Evolutionary conservation across 805 yeast genomes (phyloP).

Genomic region (Starmerella bombi): DNA sequence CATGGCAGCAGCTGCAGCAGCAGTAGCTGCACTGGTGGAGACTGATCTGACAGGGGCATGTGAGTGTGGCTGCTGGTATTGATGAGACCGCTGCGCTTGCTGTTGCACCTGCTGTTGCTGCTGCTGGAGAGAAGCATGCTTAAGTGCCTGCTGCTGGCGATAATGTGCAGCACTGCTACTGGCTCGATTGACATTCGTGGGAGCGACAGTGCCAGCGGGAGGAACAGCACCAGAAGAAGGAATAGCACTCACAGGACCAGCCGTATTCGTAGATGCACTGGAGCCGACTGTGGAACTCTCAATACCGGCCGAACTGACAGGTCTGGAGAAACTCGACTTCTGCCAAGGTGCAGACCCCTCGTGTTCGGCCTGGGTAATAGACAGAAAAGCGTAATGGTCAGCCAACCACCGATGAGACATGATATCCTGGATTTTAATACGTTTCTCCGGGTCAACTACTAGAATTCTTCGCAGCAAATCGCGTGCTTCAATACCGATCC

Average conservation of each 20-base stretch:
- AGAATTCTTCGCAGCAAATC: conserved; percentile 71
- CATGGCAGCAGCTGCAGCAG: conserved; percentile 6
- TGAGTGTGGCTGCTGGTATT: not conserved
- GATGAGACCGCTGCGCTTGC: not conserved
- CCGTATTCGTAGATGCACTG: not conserved
- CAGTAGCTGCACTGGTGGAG: not conserved
- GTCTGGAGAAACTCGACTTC: not conserved
- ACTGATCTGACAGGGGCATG: not conserved
- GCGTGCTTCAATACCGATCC: conserved; percentile 77
- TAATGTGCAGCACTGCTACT: not conserved
- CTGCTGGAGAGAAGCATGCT: not conserved
- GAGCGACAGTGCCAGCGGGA: not conserved
- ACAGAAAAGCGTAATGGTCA: conserved; percentile 68
- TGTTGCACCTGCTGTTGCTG: not conserved
- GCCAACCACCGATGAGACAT: conserved; percentile 78
- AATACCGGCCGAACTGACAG: not conserved
- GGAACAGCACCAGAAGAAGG: no score
- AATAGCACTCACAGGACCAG: not conserved
- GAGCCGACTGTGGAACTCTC: not conserved
- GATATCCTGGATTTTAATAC: conserved; percentile 56
- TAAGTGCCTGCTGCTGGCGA: not conserved
- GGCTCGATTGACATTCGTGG: not conserved
- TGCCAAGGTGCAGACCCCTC: conserved; percentile 32
- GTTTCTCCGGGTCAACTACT: conserved; percentile 69
- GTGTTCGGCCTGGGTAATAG: conserved; percentile 85